Evolutionary conservation across 345 rosid species (phyloP), one percentile per base, ranked within the genome.

Genomic region (Boechera stricta): DNA sequence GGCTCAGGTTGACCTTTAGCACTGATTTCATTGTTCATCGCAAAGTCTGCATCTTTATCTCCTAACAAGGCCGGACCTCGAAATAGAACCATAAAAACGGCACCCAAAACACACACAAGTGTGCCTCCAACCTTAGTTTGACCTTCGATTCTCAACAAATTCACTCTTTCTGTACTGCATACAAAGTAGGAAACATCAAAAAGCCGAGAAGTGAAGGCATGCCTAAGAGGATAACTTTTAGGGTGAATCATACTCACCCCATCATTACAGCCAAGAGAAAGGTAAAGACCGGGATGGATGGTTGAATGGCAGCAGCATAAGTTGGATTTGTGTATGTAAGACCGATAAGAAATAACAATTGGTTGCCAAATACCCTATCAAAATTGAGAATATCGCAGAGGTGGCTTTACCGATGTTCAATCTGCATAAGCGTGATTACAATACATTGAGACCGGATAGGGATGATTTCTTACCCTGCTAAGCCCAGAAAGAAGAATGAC

Each of bases 271-370:
- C 98, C 47, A 95, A 83, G 63, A 95, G 79, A 80, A 95, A 95
- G 64, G 99, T 95, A 73, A 95, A 95, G 70, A 95, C 98, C 41
- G 99, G 99, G 75, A 95, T 95, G 4, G 99, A 81, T 71, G 99
- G 99, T 81, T 95, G 99, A 79, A 85, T 91, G 41, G 98, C 98
- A 79, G 99, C 98, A 75, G 99, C 99, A 73, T 90, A 90, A 58
- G 98, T 90, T 68, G 99, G 99, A 92, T 88, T 95, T 68, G 98
- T 95, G 85, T 92, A 91, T 80, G 88, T 86, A 73, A 95, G 93
- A 84, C 99, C 99, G 70, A 95, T 67, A 65, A 95, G 96, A 88
- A 95, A 95, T 55, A 95, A 72, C 69, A 95, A 89, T 83, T 95
- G 99, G 85, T 95, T 95, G 71, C 98, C 99, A 79, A 95, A 95